phyloP scores from a whole-genome alignment of 305 asterid species.

The Coffea humblotiana region DNA sequence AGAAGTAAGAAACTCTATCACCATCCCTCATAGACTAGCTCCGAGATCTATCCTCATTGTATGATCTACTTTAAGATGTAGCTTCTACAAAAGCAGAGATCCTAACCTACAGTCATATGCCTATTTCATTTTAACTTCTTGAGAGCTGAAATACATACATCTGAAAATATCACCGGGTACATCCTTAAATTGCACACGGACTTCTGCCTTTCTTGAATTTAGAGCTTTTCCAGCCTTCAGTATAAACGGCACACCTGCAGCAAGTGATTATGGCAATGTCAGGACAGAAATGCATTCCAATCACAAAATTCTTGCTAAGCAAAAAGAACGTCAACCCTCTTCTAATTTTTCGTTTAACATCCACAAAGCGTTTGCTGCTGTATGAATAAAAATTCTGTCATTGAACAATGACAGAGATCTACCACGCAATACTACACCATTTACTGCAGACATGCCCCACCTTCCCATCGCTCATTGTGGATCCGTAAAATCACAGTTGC shows the following conservation, averaged over 20 bases:
- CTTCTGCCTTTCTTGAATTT: conserved; percentile 89
- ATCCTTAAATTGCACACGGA: conserved; percentile 91
- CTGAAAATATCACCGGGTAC: conserved; percentile 94
- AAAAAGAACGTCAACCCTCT: not conserved
- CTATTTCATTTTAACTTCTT: not conserved
- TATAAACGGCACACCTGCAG: conserved; percentile 89
- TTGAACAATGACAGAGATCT: not conserved
- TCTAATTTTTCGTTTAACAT: not conserved
- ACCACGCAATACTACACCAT: not conserved
- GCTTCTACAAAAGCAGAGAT: not conserved
- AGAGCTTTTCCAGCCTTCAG: conserved; percentile 98
- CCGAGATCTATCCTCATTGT: not conserved
- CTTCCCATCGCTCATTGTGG: conserved; percentile 99
- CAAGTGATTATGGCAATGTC: conserved; percentile 23
- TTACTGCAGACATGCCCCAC: conserved; percentile 31
- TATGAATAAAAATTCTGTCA: not conserved
- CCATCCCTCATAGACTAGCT: not conserved
- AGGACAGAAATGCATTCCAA: not conserved
- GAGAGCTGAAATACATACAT: conserved; percentile 43
- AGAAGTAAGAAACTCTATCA: not conserved
- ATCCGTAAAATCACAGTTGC: conserved; percentile 71
- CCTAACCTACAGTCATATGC: not conserved
- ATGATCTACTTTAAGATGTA: not conserved
- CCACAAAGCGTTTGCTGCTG: not conserved
- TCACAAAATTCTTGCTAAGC: not conserved